Base-by-base conservation (phyloP, 768 basidiomycete genomes). In the Mycena leptocephala region DNA sequence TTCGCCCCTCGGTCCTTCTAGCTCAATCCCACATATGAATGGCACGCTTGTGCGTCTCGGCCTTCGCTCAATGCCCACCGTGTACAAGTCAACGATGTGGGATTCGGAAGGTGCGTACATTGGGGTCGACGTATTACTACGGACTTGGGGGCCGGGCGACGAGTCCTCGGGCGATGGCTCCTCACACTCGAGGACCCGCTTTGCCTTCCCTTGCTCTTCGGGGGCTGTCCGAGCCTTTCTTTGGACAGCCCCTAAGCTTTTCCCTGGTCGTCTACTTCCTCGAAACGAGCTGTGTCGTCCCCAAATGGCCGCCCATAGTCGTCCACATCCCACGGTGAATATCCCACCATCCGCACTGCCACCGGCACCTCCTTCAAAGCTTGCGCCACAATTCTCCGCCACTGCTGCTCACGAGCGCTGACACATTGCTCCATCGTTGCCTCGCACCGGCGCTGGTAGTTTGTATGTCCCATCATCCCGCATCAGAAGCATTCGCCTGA, bases 401-500 rank as follows among this genome's bases (percentile, higher is more conserved):
- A 70, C 58, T 46, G 37, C 41, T 58, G 41, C 32, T 70, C 68
- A 4, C 55, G 9, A 3, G 32, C 22, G 68, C 55, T 58, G 3
- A 70, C 13, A 35, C 68, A 58, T 30, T 58, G 68, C 11, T 58
- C 56, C n/a, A 7, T 1, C 14, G 68, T 10, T 22, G 55, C 68
- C 1, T 43, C 10, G 56, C 68, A 70, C 4, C 56, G 4, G 26
- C 43, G 41, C 41, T 22, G 16, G 28, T 32, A 59, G 58, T 69
- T 69, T 20, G 68, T 69, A n/a, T 70, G 68, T 2, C 68, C 56
- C 13, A n/a, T 24, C 3, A 59, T 20, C 30, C 68, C 68, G 56
- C 68, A 69, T 16, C 35, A 28, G 30, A 56, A 78, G 30, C 75
- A 76, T 33, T 78, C 75, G 11, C 74, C 61, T 16, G 74, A 76